Conservation (phyloP, 2,329 filamentous ascomycete genomes). For the Fusarium sp. region DNA sequence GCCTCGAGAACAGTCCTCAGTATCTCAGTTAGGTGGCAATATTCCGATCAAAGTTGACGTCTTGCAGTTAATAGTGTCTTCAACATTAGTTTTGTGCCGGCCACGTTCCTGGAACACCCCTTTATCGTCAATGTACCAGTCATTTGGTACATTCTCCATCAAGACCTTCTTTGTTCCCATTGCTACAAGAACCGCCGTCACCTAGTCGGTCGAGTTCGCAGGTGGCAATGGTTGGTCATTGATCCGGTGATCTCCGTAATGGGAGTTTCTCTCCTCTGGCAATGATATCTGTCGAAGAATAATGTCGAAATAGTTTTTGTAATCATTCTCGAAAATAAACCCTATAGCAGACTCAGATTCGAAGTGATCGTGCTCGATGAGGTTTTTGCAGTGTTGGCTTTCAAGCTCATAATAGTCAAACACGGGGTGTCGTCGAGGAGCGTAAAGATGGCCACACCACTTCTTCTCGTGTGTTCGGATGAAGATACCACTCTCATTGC, state of each 20-base stretch:
- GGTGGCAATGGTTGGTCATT: conserved; percentile 9
- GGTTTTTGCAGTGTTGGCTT: background rate
- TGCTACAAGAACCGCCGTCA: conserved; percentile 29
- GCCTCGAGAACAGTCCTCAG: background rate
- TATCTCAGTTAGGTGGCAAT: conserved; percentile 5
- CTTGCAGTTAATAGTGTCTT: conserved; percentile 26
- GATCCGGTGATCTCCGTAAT: background rate
- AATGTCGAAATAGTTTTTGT: conserved; percentile 13
- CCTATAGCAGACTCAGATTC: conserved; percentile 32
- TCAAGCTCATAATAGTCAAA: conserved; percentile 22
- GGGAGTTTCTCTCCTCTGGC: background rate
- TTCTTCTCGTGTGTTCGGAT: conserved; percentile 14
- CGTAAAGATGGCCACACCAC: conserved; percentile 31
- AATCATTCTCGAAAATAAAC: conserved; percentile 38
- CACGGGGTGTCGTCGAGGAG: conserved; percentile 2
- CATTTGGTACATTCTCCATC: conserved; percentile 36
- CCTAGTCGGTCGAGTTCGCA: conserved; percentile 40
- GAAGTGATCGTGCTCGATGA: conserved; percentile 21
- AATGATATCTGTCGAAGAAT: conserved; percentile 14
- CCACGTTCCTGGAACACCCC: conserved; percentile 41
- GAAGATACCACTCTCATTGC: conserved; percentile 38
- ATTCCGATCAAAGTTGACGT: conserved; percentile 12
- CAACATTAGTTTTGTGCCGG: conserved; percentile 16
- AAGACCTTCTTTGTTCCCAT: conserved; percentile 29
- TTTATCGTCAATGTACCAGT: conserved; percentile 44